phyloP scores from a whole-genome alignment of 2,329 filamentous ascomycete genomes.

The Sporothrix protearum region DNA sequence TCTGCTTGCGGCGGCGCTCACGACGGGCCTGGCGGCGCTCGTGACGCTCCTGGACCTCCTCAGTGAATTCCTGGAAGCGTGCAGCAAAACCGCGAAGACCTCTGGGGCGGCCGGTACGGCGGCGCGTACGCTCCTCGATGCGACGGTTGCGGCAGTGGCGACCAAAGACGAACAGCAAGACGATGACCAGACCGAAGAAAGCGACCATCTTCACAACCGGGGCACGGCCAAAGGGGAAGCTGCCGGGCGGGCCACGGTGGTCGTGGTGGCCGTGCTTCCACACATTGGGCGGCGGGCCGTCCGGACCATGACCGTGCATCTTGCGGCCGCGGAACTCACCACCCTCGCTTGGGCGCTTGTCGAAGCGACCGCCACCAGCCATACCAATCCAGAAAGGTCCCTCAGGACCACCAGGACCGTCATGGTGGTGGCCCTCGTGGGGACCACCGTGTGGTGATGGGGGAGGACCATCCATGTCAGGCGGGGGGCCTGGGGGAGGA shows the following conservation, averaged over 20 bases:
- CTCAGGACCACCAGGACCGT: not conserved
- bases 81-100: slow-evolving; percentile 11
- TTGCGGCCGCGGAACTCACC: slow-evolving; percentile 16
- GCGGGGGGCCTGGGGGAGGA: slow-evolving; percentile 22
- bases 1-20: slow-evolving; percentile 29
- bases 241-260: not conserved
- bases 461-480: not conserved
- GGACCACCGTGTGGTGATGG: not conserved
- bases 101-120: not conserved
- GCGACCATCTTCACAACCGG: slow-evolving; percentile 16
- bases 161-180: slow-evolving; percentile 30
- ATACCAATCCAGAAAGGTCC: slow-evolving; percentile 1
- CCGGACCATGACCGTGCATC: slow-evolving; percentile 15
- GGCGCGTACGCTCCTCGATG: slow-evolving; percentile 19
- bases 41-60: slow-evolving; percentile 28
- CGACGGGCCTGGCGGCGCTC: slow-evolving; percentile 32
- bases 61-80: slow-evolving; percentile 16
- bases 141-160: slow-evolving; percentile 33
- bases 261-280: slow-evolving; percentile 12
- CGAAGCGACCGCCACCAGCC: not conserved
- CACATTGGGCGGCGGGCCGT: not conserved
- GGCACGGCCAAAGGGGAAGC: not conserved
- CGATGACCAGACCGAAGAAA: slow-evolving; percentile 28
- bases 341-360: not conserved
- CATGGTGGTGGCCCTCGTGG: not conserved